Percentiles rank a stretch among this genome's conserved stretches.
These are phyloP conservation scores for Aphanomyces euteiches DNA, from an alignment of 352 stramenopile species.

Conservation along the genomic window DNA sequence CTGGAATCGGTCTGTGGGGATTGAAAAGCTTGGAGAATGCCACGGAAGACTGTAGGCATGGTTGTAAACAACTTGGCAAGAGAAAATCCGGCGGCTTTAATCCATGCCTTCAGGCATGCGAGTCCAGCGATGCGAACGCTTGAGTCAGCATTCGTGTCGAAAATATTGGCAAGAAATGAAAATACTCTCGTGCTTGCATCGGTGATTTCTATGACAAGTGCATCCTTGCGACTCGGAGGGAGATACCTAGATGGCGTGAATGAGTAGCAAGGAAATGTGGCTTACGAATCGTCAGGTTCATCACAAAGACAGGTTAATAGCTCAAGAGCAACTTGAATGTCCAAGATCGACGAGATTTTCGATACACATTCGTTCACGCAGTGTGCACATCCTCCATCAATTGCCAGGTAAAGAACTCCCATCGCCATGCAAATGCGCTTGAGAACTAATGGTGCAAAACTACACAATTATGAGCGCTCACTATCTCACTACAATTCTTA, in stretches of 20 bases:
- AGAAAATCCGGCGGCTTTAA: conserved; percentile 28
- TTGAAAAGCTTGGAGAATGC: conserved; percentile 9
- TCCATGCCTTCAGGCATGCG: conserved; percentile 24
- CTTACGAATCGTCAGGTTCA: conserved; percentile 17
- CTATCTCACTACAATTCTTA: neutral
- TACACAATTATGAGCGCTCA: neutral
- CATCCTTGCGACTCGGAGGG: conserved; percentile 18
- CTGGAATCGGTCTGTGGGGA: neutral
- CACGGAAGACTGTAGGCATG: conserved; percentile 21
- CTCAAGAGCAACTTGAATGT: conserved; percentile 13
- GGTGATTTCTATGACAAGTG: conserved; percentile 25
- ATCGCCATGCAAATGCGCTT: conserved; percentile 29
- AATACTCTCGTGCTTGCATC: conserved; percentile 26
- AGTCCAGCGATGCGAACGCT: conserved; percentile 11
- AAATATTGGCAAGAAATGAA: conserved; percentile 15
- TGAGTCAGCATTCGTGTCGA: neutral
- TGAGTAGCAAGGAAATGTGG: neutral
- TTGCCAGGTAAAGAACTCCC: conserved; percentile 6
- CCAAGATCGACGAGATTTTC: neutral
- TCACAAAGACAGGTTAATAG: conserved; percentile 26
- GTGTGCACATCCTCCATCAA: conserved; percentile 20
- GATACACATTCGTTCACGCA: conserved; percentile 22
- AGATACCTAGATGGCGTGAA: conserved; percentile 13
- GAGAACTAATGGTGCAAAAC: conserved; percentile 21
- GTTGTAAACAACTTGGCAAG: conserved; percentile 27